Percentiles rank a stretch among this genome's conserved stretches.
phyloP scores from a whole-genome alignment of 139 green algal genomes.

The Picochlorum sp. region DNA sequence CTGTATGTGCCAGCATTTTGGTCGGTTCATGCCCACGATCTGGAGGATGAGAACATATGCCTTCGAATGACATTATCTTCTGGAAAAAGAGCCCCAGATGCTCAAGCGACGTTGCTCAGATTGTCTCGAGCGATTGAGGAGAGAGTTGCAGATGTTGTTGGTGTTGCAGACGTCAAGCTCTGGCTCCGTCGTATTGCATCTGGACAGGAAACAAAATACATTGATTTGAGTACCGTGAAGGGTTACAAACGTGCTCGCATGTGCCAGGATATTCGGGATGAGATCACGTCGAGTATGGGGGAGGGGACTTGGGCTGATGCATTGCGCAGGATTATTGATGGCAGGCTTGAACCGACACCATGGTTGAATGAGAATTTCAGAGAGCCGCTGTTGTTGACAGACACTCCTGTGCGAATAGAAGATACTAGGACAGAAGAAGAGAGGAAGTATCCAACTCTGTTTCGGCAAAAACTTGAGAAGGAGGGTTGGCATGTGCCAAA shows the following conservation, averaged over 20 bases:
- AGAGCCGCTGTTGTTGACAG: slow-evolving; percentile 51
- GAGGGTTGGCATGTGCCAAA: slow-evolving; percentile 34
- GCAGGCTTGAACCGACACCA: slow-evolving; percentile 46
- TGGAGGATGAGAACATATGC: slow-evolving; percentile 23
- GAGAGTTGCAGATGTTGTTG: slow-evolving; percentile 30
- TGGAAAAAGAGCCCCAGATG: slow-evolving; percentile 4
- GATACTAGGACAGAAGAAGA: slow-evolving; percentile 56
- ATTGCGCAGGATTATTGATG: slow-evolving; percentile 33
- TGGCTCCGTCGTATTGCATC: slow-evolving; percentile 47
- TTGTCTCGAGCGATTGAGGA: slow-evolving; percentile 43
- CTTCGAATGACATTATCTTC: slow-evolving; percentile 23
- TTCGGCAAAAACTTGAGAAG: slow-evolving; percentile 30
- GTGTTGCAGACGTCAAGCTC: slow-evolving; percentile 28
- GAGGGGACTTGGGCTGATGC: slow-evolving; percentile 7
- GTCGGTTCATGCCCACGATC: slow-evolving; percentile 42
- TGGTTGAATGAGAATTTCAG: slow-evolving; percentile 68
- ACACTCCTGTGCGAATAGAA: slow-evolving; percentile 35
- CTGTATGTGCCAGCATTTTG: slow-evolving; percentile 57
- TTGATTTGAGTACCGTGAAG: slow-evolving; percentile 48
- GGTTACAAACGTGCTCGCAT: slow-evolving; percentile 45
- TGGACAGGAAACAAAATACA: slow-evolving; percentile 35
- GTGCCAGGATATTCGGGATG: slow-evolving; percentile 36
- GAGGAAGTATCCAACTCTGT: slow-evolving; percentile 53
- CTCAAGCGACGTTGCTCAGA: slow-evolving; percentile 23
- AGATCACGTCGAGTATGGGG: slow-evolving; percentile 35